Evolutionary conservation across 2,329 filamentous ascomycete species (phyloP).

Genomic region (Exserohilum turcica): DNA sequence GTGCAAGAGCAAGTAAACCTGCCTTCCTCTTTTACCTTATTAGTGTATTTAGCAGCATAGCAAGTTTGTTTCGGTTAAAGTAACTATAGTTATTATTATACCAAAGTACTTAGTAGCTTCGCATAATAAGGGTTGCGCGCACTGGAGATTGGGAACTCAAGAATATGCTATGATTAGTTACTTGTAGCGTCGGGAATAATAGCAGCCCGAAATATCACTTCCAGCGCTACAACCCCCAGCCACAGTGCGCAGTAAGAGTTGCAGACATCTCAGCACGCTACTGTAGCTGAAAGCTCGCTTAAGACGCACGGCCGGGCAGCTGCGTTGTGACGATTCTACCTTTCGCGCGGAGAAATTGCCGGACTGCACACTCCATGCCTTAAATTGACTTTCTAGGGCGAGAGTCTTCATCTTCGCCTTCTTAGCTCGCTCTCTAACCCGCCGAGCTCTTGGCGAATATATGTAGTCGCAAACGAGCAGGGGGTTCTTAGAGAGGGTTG

Average conservation of each 20-base stretch:
- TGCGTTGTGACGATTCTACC: not conserved
- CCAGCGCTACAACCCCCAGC: not conserved
- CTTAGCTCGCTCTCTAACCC: not conserved
- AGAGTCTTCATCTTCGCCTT: not conserved
- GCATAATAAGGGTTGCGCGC: not conserved
- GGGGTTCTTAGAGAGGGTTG: not conserved
- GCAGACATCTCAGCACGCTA: slow-evolving; percentile 3
- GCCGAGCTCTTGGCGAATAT: not conserved
- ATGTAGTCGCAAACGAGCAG: not conserved
- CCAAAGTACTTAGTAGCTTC: not conserved
- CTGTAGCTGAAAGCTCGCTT: not conserved
- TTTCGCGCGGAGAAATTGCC: not conserved
- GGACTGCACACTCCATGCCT: not conserved
- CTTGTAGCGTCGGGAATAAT: not conserved
- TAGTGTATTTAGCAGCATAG: not conserved
- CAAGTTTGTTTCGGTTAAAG: not conserved
- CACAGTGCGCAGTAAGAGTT: slow-evolving; percentile 1
- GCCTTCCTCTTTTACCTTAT: not conserved
- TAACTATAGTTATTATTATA: not conserved
- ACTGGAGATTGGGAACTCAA: not conserved
- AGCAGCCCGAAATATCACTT: not conserved
- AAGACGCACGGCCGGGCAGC: not conserved
- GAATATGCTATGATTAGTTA: not conserved
- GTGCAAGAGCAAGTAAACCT: not conserved
- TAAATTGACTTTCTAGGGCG: not conserved